Conservation (phyloP, 257 asterid genomes). For the Solanum chmielewskii region DNA sequence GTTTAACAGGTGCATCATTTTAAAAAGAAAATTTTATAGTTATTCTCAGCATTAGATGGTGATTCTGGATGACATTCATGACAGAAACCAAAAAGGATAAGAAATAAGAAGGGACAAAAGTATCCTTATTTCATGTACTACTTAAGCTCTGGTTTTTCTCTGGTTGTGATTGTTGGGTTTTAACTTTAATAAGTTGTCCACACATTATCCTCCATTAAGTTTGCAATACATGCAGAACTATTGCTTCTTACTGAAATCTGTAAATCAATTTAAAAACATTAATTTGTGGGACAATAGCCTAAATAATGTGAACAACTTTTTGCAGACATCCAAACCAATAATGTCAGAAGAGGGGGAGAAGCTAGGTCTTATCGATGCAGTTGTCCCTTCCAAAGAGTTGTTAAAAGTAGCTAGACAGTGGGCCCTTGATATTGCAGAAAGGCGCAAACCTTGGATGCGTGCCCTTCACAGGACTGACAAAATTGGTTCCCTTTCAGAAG, state of each 20-base stretch:
- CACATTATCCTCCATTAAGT: not conserved
- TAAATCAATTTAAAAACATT: not conserved
- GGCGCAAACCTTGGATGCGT: constrained; percentile 81
- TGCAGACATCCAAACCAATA: constrained; percentile 71
- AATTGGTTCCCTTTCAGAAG: constrained; percentile 70
- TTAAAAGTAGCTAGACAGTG: constrained; percentile 60
- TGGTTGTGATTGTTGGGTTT: not conserved
- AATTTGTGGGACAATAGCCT: not conserved
- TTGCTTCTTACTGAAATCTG: not conserved
- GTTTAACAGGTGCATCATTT: not conserved
- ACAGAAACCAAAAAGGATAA: not conserved
- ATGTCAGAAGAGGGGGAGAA: constrained; percentile 82
- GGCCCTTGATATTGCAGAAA: constrained; percentile 76
- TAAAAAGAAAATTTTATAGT: not conserved
- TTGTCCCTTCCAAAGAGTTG: constrained; percentile 62
- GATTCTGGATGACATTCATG: not conserved
- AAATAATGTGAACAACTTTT: not conserved
- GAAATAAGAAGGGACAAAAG: not conserved
- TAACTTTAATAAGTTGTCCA: not conserved
- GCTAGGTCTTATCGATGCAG: constrained; percentile 81
- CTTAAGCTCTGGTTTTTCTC: not conserved
- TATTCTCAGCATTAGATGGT: not conserved
- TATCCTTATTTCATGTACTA: not conserved
- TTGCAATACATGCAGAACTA: not conserved
- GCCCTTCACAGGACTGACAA: constrained; percentile 76